Evolutionary conservation across 176 grass and related monocot genomes (phyloP).

Genomic region (Melocanna baccifera): DNA sequence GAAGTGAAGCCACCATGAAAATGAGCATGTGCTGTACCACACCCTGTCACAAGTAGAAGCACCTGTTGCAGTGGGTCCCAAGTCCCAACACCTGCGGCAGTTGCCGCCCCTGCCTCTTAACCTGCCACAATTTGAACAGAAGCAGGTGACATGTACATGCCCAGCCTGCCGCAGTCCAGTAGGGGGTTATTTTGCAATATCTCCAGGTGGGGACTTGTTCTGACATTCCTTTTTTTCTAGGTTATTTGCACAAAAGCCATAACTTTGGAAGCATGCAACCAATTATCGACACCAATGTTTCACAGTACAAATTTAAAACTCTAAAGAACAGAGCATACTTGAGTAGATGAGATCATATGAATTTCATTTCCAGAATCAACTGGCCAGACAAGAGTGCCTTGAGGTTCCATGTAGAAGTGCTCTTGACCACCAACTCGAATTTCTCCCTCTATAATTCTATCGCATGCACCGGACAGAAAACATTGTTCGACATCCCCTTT

Average conservation of each 20-base stretch:
- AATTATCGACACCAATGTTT: not conserved
- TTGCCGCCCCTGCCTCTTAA: not conserved
- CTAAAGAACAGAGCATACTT: conserved; percentile 57
- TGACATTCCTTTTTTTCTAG: not conserved
- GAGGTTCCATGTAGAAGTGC: conserved; percentile 97
- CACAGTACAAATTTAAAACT: not conserved
- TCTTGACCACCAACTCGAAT: conserved; percentile 88
- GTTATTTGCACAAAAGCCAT: not conserved
- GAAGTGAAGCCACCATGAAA: conserved; percentile 1
- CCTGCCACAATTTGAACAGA: not conserved
- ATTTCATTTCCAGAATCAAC: conserved; percentile 96
- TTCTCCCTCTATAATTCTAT: conserved; percentile 71
- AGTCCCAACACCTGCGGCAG: not conserved
- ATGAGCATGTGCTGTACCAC: not conserved
- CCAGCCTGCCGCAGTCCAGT: not conserved
- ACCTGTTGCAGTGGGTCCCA: not conserved
- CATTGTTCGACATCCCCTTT: conserved; percentile 81
- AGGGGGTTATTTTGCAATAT: not conserved
- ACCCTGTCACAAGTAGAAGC: not conserved
- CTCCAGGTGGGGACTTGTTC: not conserved
- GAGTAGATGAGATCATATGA: conserved; percentile 97
- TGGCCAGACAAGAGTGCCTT: conserved; percentile 79
- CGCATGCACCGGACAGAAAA: conserved; percentile 56
- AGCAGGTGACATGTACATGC: not conserved
- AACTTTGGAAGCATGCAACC: not conserved